Percentiles rank a stretch among this genome's conserved stretches.
These are phyloP conservation scores for Monosporascus sp. DNA, from an alignment of 2,329 filamentous ascomycete species.

Conservation along the genomic window DNA sequence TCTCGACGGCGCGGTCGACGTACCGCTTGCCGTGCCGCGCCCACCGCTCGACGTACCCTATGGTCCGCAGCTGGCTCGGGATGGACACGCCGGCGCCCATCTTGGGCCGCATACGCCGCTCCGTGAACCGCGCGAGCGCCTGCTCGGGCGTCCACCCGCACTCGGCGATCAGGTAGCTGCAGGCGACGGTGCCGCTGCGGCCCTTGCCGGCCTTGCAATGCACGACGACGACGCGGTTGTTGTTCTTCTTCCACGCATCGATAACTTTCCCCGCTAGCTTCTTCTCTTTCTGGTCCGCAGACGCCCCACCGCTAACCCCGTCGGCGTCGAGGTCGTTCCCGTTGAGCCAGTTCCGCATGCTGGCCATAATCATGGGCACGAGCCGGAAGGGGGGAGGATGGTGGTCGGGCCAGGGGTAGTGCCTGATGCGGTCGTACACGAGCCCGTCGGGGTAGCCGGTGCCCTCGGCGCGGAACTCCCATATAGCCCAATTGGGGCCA, in stretches of 20 bases:
- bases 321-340: slow-evolving; percentile 38
- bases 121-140: slow-evolving; percentile 59
- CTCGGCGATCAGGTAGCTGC: slow-evolving; percentile 85
- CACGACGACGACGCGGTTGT: slow-evolving; percentile 70
- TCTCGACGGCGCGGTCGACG: slow-evolving; percentile 74
- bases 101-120: slow-evolving; percentile 78
- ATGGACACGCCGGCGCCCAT: slow-evolving; percentile 92
- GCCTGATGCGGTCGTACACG: slow-evolving; percentile 77
- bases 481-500: slow-evolving; percentile 82
- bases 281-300: slow-evolving; percentile 27
- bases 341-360: slow-evolving; percentile 84
- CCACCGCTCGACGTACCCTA: slow-evolving; percentile 88
- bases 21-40: slow-evolving; percentile 69
- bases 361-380: slow-evolving; percentile 82
- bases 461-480: slow-evolving; percentile 95
- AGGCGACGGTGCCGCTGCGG: slow-evolving; percentile 79
- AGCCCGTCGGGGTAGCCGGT: slow-evolving; percentile 91
- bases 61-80: slow-evolving; percentile 82
- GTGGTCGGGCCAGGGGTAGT: slow-evolving; percentile 96
- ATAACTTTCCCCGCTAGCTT: slow-evolving; percentile 8
- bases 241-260: not conserved
- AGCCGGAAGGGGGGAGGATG: slow-evolving; percentile 91
- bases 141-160: slow-evolving; percentile 56
- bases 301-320: slow-evolving; percentile 16
- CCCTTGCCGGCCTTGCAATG: slow-evolving; percentile 98